Evolutionary conservation across 345 rosid genomes (phyloP), one percentile per base, ranked within the genome.

Genomic region (Trapa incisa): DNA sequence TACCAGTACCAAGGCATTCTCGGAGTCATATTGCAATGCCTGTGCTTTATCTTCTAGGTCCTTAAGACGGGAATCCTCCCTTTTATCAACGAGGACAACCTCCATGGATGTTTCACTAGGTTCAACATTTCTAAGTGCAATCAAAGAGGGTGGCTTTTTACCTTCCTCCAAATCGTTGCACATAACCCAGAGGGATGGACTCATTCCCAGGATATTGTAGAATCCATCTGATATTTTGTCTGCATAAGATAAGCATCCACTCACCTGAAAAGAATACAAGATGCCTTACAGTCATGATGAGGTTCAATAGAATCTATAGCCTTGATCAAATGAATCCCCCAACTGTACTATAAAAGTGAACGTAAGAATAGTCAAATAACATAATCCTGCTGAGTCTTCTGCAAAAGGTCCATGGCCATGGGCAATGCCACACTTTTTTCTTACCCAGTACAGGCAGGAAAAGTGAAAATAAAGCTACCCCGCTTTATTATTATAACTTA

Each of bases 171-270:
- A 62, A 38, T 84, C 80, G 68, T 90, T 93, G 85, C 98, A 88
- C 94, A 87, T 90, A 41, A 83, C 73, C 98, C 98, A 93, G n/a
- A 93, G 78, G 77, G 85, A 77, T 5, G 97, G 97, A 76, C 88
- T 91, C 92, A 93, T 90, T 69, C 98, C 98, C 76, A 93, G 66
- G 66, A 93, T 90, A 76, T 86, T 84, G 76, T 93, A 90, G 76
- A 93, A 93, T 16, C 98, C 98, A 80, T 93, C 94, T 13, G 94
- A 75, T 64, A 93, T 93, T 72, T 86, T 87, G 78, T 93, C 96
- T 57, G 66, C 74, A 73, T 90, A 93, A 2, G 98, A 93, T 72
- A 93, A 83, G 79, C 92, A 88, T 43, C 98, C 97, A 67, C 86
- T 93, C 1, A 88, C 88, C 98, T 92, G 85, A 65, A 70, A 73